Conservation (phyloP, 2,329 filamentous ascomycete species). For the Cladobotryum mycophilum region DNA sequence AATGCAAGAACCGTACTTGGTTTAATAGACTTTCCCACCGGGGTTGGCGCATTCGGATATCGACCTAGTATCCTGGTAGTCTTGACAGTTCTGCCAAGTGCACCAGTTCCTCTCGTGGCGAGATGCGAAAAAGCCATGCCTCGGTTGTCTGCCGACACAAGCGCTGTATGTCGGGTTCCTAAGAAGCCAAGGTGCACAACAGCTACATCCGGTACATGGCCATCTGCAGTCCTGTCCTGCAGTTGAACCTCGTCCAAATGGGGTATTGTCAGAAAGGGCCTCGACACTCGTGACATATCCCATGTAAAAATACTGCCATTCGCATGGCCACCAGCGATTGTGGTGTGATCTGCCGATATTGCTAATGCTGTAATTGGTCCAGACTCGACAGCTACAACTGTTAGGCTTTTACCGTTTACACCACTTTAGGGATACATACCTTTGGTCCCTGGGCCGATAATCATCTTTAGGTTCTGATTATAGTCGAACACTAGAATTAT, state of each 20-base stretch:
- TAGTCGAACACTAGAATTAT: conserved; percentile 96
- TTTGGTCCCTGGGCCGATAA: conserved; percentile 90
- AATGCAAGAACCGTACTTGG: conserved; percentile 94
- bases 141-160: conserved; percentile 88
- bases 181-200: conserved; percentile 92
- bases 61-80: conserved; percentile 85
- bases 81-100: conserved; percentile 78
- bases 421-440: conserved; percentile 39
- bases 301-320: conserved; percentile 94
- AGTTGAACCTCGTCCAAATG: conserved; percentile 63
- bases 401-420: conserved; percentile 23
- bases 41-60: conserved; percentile 68
- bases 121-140: conserved; percentile 99
- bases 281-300: conserved; percentile 77
- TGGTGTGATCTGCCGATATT: conserved; percentile 88
- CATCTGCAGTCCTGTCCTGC: conserved; percentile 64
- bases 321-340: conserved; percentile 82
- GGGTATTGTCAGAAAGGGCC: conserved; percentile 82
- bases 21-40: conserved; percentile 63
- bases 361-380: conserved; percentile 82
- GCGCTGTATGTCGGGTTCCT: conserved; percentile 84
- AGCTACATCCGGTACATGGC: conserved; percentile 70
- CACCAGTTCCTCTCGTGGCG: conserved; percentile 82
- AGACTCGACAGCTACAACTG: conserved; percentile 69
- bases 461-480: conserved; percentile 87